phyloP scores from a whole-genome alignment of 345 rosid species.

The Microcos paniculata region DNA sequence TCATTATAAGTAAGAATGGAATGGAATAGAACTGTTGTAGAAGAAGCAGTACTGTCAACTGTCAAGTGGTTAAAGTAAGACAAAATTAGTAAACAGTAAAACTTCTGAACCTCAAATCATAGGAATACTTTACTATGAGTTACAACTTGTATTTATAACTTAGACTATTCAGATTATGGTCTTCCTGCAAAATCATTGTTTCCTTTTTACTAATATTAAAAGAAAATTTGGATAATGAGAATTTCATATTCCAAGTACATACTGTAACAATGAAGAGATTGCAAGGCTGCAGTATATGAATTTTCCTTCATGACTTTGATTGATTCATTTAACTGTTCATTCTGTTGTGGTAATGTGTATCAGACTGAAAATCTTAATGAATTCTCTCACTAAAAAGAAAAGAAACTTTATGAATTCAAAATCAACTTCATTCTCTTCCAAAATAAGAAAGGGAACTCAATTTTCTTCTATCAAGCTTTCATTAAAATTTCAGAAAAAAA shows the following conservation, averaged over 20 bases:
- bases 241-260: no score
- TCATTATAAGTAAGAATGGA: no score
- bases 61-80: neutral
- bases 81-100: neutral
- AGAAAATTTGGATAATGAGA: no score
- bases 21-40: neutral
- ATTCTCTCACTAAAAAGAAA: neutral
- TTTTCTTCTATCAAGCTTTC: neutral
- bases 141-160: neutral
- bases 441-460: no score
- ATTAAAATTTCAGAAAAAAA: no score
- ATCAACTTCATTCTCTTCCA: no score
- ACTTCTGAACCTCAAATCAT: neutral
- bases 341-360: neutral
- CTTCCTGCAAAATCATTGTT: neutral
- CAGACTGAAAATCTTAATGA: neutral
- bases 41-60: neutral
- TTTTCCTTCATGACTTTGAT: neutral
- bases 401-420: no score
- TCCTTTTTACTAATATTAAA: no score
- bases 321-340: conserved; percentile 21
- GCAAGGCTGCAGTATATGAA: no score
- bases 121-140: neutral
- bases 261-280: no score
- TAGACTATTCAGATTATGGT: neutral